These are phyloP conservation scores for Zygosaccharomyces pseudobailii DNA, from an alignment of 1,139 yeast genomes.

Conservation along the genomic window DNA sequence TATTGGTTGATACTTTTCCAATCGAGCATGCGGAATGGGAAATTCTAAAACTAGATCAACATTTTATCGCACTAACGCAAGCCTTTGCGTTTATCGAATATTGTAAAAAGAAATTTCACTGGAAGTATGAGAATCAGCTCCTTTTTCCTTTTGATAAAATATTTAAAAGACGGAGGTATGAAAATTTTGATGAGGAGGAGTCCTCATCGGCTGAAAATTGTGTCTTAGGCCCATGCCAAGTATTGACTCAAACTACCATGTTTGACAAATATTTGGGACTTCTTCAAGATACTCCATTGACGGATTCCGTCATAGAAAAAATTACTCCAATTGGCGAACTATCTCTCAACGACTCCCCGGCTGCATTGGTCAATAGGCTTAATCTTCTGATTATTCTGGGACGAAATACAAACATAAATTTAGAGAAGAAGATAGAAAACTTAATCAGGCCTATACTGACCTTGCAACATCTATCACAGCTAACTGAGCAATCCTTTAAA, in stretches of 20 bases:
- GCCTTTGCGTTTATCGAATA: slow-evolving; percentile 21
- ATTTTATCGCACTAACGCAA: slow-evolving; percentile 10
- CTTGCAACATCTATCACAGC: slow-evolving; percentile 4
- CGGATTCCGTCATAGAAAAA: slow-evolving; percentile 21
- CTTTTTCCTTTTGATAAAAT: slow-evolving; percentile 22
- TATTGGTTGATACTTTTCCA: slow-evolving; percentile 24
- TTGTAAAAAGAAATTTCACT: slow-evolving; percentile 14
- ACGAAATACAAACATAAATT: slow-evolving; percentile 17
- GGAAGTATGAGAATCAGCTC: slow-evolving; percentile 21
- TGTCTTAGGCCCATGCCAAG: slow-evolving; percentile 8
- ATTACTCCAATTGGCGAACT: slow-evolving; percentile 31
- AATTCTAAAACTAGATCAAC: slow-evolving; percentile 15
- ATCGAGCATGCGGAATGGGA: slow-evolving; percentile 20
- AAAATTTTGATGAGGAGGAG: slow-evolving; percentile 26
- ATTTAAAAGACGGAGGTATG: slow-evolving; percentile 27
- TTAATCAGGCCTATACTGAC: slow-evolving; percentile 17
- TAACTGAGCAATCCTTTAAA: slow-evolving; percentile 3
- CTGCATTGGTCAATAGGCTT: slow-evolving; percentile 26
- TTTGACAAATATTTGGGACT: slow-evolving; percentile 26
- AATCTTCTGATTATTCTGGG: slow-evolving; percentile 27
- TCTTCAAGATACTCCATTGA: slow-evolving; percentile 12
- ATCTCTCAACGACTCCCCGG: slow-evolving; percentile 13
- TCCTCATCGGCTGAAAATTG: slow-evolving; percentile 4
- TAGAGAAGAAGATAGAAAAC: slow-evolving; percentile 24
- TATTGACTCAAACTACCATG: slow-evolving; percentile 11